A percentile compares a stretch with the other conserved stretches of the same genome.
Conservation (phyloP, 768 basidiomycete genomes). For the Trametes gibbosa region DNA sequence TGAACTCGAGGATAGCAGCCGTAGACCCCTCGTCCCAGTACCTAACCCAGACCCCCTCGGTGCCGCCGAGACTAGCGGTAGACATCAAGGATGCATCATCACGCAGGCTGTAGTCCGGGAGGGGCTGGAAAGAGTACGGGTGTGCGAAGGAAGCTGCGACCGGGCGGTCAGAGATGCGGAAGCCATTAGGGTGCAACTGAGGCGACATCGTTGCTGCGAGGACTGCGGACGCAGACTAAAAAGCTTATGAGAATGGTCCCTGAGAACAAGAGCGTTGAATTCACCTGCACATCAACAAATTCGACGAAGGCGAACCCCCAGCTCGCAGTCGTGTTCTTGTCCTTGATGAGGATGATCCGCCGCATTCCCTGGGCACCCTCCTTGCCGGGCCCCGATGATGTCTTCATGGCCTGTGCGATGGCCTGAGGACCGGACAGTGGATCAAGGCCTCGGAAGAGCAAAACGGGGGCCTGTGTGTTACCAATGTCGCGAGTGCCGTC, state of each 20-base stretch:
- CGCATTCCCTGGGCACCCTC: slow-evolving; percentile 86
- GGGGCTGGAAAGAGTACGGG: slow-evolving; percentile 83
- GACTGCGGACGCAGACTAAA: slow-evolving; percentile 76
- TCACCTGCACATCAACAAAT: slow-evolving; percentile 79
- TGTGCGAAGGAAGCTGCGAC: slow-evolving; percentile 93
- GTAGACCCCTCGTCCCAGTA: slow-evolving; percentile 94
- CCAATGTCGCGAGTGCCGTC: slow-evolving; percentile 98
- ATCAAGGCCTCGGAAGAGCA: slow-evolving; percentile 90
- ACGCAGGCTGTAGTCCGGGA: slow-evolving; percentile 67
- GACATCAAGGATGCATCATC: slow-evolving; percentile 77
- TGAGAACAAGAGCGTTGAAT: slow-evolving; percentile 17
- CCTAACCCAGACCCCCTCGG: slow-evolving; percentile 69
- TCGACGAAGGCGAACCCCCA: slow-evolving; percentile 96
- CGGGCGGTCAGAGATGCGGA: slow-evolving; percentile 84
- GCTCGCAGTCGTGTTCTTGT: slow-evolving; percentile 81
- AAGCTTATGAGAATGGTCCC: slow-evolving; percentile 14
- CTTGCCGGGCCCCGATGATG: slow-evolving; percentile 73
- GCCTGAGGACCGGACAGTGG: slow-evolving; percentile 84
- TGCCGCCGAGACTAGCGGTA: slow-evolving; percentile 65
- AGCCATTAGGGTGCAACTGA: slow-evolving; percentile 86
- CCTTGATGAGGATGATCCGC: slow-evolving; percentile 85
- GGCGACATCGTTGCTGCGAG: slow-evolving; percentile 87
- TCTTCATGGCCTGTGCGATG: slow-evolving; percentile 78
- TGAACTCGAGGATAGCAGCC: slow-evolving; percentile 72
- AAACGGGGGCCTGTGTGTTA: slow-evolving; percentile 73